phyloP scores from a whole-genome alignment of 2,329 filamentous ascomycete genomes.

The Orbilia oligospora region DNA sequence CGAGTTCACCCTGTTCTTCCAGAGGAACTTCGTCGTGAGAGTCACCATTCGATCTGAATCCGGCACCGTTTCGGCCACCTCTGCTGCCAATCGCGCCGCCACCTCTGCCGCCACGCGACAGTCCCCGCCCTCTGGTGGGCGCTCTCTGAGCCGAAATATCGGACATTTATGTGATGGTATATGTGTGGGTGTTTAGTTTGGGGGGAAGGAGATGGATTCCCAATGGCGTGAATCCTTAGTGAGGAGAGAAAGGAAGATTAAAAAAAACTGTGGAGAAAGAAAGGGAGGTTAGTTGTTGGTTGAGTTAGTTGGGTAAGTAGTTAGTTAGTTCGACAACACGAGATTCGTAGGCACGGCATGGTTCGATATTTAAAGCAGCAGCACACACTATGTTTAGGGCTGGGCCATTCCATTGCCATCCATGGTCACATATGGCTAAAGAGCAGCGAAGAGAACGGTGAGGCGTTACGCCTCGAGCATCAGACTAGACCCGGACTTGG shows the following conservation, averaged over 20 bases:
- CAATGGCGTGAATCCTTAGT: slow-evolving; percentile 50
- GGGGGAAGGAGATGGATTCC: slow-evolving; percentile 29
- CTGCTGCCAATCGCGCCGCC: slow-evolving; percentile 74
- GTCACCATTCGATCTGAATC: slow-evolving; percentile 73
- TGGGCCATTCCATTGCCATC: slow-evolving; percentile 12
- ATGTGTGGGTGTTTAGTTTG: slow-evolving; percentile 18
- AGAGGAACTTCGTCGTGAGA: slow-evolving; percentile 71
- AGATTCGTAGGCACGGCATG: slow-evolving; percentile 21
- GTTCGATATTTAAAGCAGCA: slow-evolving; percentile 41
- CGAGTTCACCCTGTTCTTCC: slow-evolving; percentile 88
- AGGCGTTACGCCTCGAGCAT: slow-evolving; percentile 32
- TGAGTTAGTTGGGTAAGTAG: background rate
- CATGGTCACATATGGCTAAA: slow-evolving; percentile 15
- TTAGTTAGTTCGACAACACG: slow-evolving; percentile 53
- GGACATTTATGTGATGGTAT: slow-evolving; percentile 77
- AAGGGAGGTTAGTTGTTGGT: slow-evolving; percentile 34
- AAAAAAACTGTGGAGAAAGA: slow-evolving; percentile 43
- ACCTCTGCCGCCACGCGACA: slow-evolving; percentile 86
- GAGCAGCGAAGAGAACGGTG: slow-evolving; percentile 9
- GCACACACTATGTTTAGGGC: slow-evolving; percentile 22
- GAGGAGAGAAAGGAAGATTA: slow-evolving; percentile 25
- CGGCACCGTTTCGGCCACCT: slow-evolving; percentile 79
- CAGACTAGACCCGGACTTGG: slow-evolving; percentile 44
- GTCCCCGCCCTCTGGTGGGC: slow-evolving; percentile 85
- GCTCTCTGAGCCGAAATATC: slow-evolving; percentile 73